Evolutionary conservation across 176 grass and related monocot genomes (phyloP).

Genomic region (Ensete glaucum): DNA sequence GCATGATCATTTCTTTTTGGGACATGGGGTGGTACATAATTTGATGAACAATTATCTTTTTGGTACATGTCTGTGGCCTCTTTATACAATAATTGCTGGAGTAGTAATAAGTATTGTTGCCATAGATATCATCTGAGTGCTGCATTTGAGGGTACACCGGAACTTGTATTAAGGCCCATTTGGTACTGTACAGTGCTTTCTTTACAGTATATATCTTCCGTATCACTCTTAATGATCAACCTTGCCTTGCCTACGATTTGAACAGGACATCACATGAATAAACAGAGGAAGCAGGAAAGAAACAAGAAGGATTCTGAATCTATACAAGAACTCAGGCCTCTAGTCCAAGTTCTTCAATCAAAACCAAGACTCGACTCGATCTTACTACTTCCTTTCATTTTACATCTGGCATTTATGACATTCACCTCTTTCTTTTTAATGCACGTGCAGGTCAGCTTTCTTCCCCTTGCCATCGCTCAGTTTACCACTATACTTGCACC

Average conservation of each 20-base stretch:
- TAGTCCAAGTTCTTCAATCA: conserved; percentile 23
- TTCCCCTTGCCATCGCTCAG: not conserved
- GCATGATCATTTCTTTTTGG: not conserved
- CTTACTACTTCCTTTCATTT: conserved; percentile 64
- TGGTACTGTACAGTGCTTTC: not conserved
- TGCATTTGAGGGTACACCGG: not conserved
- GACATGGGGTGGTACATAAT: not conserved
- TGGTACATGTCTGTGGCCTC: not conserved
- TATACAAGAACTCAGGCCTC: conserved; percentile 11
- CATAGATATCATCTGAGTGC: not conserved
- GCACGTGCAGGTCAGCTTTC: conserved; percentile 77
- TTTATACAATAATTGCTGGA: not conserved
- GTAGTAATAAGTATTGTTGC: not conserved
- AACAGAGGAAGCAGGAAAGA: conserved; percentile 48
- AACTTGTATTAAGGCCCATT: not conserved
- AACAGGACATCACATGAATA: conserved; percentile 36
- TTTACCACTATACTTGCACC: not conserved
- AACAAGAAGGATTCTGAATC: conserved; percentile 9
- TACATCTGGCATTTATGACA: conserved; percentile 72
- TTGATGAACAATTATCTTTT: not conserved
- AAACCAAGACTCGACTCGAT: conserved; percentile 26
- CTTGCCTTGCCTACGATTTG: conserved; percentile 7
- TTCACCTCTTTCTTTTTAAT: conserved; percentile 78
- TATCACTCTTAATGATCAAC: not conserved
- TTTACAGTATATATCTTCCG: not conserved